These are phyloP conservation scores for Diplocarpon rosae DNA, from an alignment of 2,329 filamentous ascomycete genomes.

Conservation along the genomic window DNA sequence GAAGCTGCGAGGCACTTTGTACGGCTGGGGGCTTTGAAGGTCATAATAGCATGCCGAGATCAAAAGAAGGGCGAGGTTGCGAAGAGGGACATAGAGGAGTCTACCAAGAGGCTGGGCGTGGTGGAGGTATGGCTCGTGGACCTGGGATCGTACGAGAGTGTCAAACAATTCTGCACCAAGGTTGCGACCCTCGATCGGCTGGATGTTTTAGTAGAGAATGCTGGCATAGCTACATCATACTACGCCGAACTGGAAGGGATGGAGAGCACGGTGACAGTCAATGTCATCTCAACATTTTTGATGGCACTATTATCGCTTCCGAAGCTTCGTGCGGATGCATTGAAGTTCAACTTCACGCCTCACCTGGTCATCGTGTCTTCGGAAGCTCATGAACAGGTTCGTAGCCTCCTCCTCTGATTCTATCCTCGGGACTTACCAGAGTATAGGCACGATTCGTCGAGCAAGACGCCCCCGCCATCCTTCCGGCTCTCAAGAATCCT, in stretches of 20 bases:
- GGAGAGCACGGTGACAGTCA: slow-evolving; percentile 23
- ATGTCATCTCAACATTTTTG: slow-evolving; percentile 26
- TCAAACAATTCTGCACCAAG: slow-evolving; percentile 34
- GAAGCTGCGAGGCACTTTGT: slow-evolving; percentile 32
- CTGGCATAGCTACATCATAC: slow-evolving; percentile 15
- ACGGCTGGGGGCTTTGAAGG: slow-evolving; percentile 20
- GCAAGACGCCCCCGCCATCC: slow-evolving; percentile 13
- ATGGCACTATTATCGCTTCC: slow-evolving; percentile 23
- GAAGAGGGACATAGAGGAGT: slow-evolving; percentile 9
- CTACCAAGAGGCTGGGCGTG: slow-evolving; percentile 7
- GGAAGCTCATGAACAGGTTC: slow-evolving; percentile 22
- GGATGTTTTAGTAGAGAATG: slow-evolving; percentile 35
- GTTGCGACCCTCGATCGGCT: slow-evolving; percentile 31
- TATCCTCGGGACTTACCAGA: neutral
- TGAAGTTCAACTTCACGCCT: slow-evolving; percentile 13
- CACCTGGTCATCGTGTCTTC: slow-evolving; percentile 20
- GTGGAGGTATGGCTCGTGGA: slow-evolving; percentile 40
- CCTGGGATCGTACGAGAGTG: slow-evolving; percentile 35
- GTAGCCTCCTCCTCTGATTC: neutral
- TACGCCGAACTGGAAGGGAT: slow-evolving; percentile 20
- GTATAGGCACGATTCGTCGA: slow-evolving; percentile 22
- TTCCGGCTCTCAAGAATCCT: slow-evolving; percentile 14
- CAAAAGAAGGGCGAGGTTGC: slow-evolving; percentile 15
- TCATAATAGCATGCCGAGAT: slow-evolving; percentile 19
- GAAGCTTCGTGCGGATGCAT: slow-evolving; percentile 19